phyloP scores from a whole-genome alignment of 1,284 basidiomycete genomes.

The Cryptococcus wingfieldii region DNA sequence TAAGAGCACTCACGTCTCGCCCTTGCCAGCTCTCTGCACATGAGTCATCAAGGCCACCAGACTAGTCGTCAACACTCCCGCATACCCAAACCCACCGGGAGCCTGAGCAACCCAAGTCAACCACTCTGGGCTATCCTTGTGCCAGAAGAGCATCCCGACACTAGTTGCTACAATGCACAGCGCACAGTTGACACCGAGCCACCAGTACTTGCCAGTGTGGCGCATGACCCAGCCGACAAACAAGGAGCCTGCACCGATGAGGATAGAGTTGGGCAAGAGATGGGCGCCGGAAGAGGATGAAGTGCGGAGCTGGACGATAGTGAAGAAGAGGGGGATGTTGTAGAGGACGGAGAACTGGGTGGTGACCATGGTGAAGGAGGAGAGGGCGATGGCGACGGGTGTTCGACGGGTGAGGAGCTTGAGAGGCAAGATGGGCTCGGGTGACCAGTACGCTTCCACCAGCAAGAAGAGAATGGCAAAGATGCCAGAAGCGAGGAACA shows the following conservation, averaged over 20 bases:
- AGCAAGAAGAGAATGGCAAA: conserved; percentile 60
- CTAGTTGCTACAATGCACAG: conserved; percentile 22
- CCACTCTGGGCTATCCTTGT: conserved; percentile 53
- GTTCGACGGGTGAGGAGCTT: conserved; percentile 61
- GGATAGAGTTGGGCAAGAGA: conserved; percentile 63
- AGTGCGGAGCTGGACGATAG: conserved; percentile 72
- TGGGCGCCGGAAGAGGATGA: conserved; percentile 74
- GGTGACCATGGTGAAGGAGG: conserved; percentile 62
- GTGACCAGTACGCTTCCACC: conserved; percentile 67
- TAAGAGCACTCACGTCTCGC: conserved; percentile 28
- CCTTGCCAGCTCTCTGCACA: conserved; percentile 30
- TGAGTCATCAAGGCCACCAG: conserved; percentile 40
- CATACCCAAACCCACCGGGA: conserved; percentile 38
- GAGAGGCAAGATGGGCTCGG: conserved; percentile 78
- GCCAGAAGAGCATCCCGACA: conserved; percentile 28
- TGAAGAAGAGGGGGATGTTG: conserved; percentile 84
- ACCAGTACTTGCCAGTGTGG: conserved; percentile 72
- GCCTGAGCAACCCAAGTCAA: conserved; percentile 33
- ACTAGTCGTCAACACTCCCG: conserved; percentile 33
- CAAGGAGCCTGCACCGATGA: conserved; percentile 74
- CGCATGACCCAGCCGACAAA: conserved; percentile 83
- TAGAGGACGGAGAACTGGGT: conserved; percentile 79
- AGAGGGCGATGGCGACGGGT: conserved; percentile 69
- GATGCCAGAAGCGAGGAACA: conserved; percentile 58
- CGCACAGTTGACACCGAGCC: conserved; percentile 45